Evolutionary conservation across 768 basidiomycete species (phyloP), one percentile per base, ranked within the genome.

Genomic region (Asterophora lycoperdoides): DNA sequence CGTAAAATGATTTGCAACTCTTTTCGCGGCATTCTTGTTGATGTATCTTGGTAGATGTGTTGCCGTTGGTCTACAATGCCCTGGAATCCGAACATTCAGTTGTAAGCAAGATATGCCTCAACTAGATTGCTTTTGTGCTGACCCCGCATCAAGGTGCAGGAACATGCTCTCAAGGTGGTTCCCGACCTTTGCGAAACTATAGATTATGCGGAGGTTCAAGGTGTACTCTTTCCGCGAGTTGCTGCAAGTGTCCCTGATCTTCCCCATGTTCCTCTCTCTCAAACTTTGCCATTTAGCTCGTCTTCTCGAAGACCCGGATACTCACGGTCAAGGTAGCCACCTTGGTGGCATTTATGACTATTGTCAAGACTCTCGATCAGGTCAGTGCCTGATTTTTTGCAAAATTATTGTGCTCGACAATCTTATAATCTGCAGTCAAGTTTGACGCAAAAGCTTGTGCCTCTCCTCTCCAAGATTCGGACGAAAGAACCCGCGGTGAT

Each of bases 401-500:
- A 14, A 8, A 17, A 1, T 41, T 20, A 18, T 41, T 30, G 48
- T 33, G 3, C 36, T 15, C 18, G 23, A 40, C 33, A 35, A 42
- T 44, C 17, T 17, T 13, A n/a, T 34, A 10, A 15, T 38, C 46
- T 41, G 6, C 48, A 91, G 87, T 71, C 80, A 35, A 94, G 87
- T 59, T 64, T 99, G 44, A 97, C 96, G 1, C 93, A 95, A 60
- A 97, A 96, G 64, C 76, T 99, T 15, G 95, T 97, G 3, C 96
- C 96, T 1, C 68, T 98, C 13, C 75, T 99, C 19, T 87, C 93
- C 0, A 96, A 92, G 64, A 96, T 98, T 54, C 83, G 93, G 32
- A 97, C 95, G 4, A 95, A 93, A 64, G 94, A 97, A 62, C 95
- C 95, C 8, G 83, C 86, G 41, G 95, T 98, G 4, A 96, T 93